Conservation (phyloP, 192 early-diverging fungal species). For the Geranomyces michiganensis region DNA sequence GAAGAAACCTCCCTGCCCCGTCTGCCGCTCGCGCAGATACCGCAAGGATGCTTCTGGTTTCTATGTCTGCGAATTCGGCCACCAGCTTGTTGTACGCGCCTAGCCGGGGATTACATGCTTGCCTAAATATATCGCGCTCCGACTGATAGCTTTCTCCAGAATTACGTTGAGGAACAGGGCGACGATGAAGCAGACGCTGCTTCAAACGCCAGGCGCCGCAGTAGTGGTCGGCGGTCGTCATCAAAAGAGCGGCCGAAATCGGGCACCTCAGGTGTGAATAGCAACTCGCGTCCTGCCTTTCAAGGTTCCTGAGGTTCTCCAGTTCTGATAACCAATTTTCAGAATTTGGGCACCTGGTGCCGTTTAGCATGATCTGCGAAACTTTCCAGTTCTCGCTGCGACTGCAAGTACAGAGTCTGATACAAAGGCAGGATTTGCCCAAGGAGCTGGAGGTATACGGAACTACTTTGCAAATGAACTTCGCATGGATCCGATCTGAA, state of each 20-base stretch:
- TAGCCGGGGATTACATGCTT: background rate
- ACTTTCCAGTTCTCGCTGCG: slow-evolving; percentile 25
- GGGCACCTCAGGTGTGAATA: background rate
- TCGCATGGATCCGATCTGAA: background rate
- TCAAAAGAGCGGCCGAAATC: slow-evolving; percentile 1
- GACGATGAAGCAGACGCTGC: slow-evolving; percentile 29
- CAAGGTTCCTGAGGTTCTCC: too few species aligned
- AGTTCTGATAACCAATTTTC: background rate
- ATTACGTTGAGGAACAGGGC: slow-evolving; percentile 24
- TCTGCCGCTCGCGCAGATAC: slow-evolving; percentile 26
- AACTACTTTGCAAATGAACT: too few species aligned
- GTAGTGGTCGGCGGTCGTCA: background rate
- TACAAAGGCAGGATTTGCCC: slow-evolving; percentile 11
- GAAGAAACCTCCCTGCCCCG: slow-evolving; percentile 36
- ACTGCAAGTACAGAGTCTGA: slow-evolving; percentile 10
- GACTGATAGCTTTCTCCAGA: slow-evolving; percentile 1
- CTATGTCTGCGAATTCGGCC: slow-evolving; percentile 32
- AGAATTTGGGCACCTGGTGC: slow-evolving; percentile 8
- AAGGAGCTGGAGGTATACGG: slow-evolving; percentile 24
- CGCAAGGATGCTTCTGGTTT: slow-evolving; percentile 31
- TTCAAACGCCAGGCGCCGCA: slow-evolving; percentile 12
- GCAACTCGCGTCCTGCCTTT: too few species aligned
- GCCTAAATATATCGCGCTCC: too few species aligned
- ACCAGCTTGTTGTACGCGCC: slow-evolving; percentile 26
- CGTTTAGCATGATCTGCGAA: slow-evolving; percentile 32